Evolutionary conservation across 257 asterid genomes (phyloP).

Genomic region (Nicotiana tomentosiformis): DNA sequence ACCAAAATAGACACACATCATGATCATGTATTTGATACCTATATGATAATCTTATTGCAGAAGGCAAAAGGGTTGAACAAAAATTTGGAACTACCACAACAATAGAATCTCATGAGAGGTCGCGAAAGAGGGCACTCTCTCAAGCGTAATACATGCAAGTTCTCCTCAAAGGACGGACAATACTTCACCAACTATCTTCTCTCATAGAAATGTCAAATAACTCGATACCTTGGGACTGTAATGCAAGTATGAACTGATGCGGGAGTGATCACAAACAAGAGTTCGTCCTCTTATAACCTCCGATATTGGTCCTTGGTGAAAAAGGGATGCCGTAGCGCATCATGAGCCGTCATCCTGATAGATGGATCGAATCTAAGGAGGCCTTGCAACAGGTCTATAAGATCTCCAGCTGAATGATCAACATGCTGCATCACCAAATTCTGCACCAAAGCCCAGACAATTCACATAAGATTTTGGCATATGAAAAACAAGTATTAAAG

Average conservation of each 20-base stretch:
- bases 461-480: neutral
- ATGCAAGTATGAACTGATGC: neutral
- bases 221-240: neutral
- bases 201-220: neutral
- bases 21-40: neutral
- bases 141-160: constrained; percentile 4
- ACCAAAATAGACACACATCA: neutral
- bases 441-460: constrained; percentile 17
- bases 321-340: constrained; percentile 45
- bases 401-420: constrained; percentile 50
- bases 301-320: constrained; percentile 29
- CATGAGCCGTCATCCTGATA: constrained; percentile 33
- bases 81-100: neutral
- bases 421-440: constrained; percentile 49
- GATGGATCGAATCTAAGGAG: constrained; percentile 41
- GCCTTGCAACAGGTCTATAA: constrained; percentile 44
- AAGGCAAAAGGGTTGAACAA: neutral
- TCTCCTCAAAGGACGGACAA: neutral
- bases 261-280: neutral
- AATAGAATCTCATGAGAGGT: neutral
- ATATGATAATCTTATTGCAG: neutral
- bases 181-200: neutral
- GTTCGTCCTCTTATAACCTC: constrained; percentile 9
- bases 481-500: neutral
- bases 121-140: neutral